Percentiles rank a stretch among this genome's conserved stretches.
These are phyloP conservation scores for Cladosporium austrohemisphaericum DNA, from an alignment of 2,329 filamentous ascomycete species.

Conservation along the genomic window DNA sequence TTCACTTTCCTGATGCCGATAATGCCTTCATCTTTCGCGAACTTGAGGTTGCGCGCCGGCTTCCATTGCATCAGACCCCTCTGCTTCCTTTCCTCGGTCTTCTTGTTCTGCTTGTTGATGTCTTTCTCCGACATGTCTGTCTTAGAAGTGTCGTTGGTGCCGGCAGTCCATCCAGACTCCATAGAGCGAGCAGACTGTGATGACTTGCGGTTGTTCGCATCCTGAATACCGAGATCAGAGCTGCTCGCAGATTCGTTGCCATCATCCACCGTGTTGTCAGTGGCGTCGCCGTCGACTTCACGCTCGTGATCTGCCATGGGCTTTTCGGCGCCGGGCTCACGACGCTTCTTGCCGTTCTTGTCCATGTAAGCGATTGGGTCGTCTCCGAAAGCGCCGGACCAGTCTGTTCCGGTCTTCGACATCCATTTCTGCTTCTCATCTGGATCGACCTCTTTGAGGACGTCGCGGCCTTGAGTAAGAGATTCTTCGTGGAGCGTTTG, in stretches of 20 bases:
- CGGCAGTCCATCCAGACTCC: conserved; percentile 33
- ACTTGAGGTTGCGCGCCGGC: conserved; percentile 78
- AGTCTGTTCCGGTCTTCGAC: conserved; percentile 74
- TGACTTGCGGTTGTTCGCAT: conserved; percentile 40
- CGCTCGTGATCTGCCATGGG: conserved; percentile 45
- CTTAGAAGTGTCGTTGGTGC: conserved; percentile 27
- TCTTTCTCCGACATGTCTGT: conserved; percentile 45
- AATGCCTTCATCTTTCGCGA: conserved; percentile 82
- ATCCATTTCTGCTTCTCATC: conserved; percentile 77
- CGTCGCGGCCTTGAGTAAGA: conserved; percentile 72
- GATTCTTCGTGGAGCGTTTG: conserved; percentile 78
- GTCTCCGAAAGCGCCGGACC: conserved; percentile 79
- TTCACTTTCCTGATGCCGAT: conserved; percentile 73
- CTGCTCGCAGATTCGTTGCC: conserved; percentile 38
- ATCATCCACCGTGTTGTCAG: conserved; percentile 37
- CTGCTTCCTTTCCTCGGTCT: conserved; percentile 75
- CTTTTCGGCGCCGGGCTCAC: conserved; percentile 53
- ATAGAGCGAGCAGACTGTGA: conserved; percentile 24
- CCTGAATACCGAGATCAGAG: conserved; percentile 57
- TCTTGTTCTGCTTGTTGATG: conserved; percentile 64
- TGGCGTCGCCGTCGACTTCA: conserved; percentile 43
- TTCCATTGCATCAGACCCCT: conserved; percentile 94
- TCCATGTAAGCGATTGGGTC: conserved; percentile 64
- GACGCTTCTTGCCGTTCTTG: conserved; percentile 48
- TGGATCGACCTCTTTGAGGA: conserved; percentile 68